These are phyloP conservation scores for Flaveria brownii DNA, from an alignment of 129 eudicot species.

Conservation along the genomic window DNA sequence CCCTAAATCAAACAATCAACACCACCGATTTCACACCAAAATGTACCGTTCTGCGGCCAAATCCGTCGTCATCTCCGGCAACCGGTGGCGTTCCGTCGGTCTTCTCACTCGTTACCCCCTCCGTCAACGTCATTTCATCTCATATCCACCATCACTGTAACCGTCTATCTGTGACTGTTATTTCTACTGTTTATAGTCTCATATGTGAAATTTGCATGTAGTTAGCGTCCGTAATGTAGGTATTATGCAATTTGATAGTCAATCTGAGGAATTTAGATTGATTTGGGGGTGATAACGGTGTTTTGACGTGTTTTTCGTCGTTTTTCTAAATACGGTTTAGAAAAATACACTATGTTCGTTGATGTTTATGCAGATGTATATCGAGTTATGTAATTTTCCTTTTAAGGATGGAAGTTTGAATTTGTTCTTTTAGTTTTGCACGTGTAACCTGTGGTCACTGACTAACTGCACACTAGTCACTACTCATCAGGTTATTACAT, in stretches of 20 bases:
- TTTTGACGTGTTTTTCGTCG: not conserved
- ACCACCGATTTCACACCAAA: not conserved
- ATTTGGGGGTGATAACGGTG: not conserved
- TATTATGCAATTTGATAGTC: not conserved
- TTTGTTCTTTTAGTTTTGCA: no score
- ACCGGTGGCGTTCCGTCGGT: slow-evolving; percentile 68
- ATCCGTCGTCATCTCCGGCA: slow-evolving; percentile 46
- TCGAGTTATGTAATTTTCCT: not conserved
- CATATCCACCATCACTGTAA: slow-evolving; percentile 42
- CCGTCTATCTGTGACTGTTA: not conserved
- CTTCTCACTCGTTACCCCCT: slow-evolving; percentile 48
- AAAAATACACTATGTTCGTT: not conserved
- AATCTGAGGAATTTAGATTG: not conserved
- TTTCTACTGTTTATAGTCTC: not conserved
- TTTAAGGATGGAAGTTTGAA: no score
- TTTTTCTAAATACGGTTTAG: not conserved
- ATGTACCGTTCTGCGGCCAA: slow-evolving; percentile 58
- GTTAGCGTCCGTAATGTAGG: not conserved
- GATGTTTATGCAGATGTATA: not conserved
- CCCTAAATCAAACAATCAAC: not conserved
- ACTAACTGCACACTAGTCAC: not conserved
- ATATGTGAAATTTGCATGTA: not conserved
- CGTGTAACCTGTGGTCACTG: not conserved
- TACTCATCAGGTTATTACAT: slow-evolving; percentile 5
- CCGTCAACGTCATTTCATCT: slow-evolving; percentile 31